Percentiles rank a stretch among this genome's conserved stretches.
phyloP scores from a whole-genome alignment of 2,329 filamentous ascomycete species.

The Didymella segeticola region DNA sequence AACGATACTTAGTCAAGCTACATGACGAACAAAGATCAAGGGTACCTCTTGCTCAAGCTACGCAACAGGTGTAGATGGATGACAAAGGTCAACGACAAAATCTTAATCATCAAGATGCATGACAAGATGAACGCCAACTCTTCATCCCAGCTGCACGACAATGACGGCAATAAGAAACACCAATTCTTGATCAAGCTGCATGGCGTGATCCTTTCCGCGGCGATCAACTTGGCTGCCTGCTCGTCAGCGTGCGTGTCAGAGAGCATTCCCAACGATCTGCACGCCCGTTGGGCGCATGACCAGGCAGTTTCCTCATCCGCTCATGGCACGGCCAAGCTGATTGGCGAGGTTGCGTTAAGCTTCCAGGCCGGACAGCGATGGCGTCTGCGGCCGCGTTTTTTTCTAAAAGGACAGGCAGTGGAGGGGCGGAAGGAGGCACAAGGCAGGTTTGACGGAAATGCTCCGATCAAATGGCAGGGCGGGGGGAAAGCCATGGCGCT shows the following conservation, averaged over 20 bases:
- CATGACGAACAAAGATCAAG: no score
- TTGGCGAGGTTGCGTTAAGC: slow-evolving; percentile 38
- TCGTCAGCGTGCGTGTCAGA: slow-evolving; percentile 13
- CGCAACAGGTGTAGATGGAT: no score
- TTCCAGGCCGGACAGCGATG: slow-evolving; percentile 33
- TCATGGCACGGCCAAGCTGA: slow-evolving; percentile 24
- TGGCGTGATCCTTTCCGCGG: slow-evolving; percentile 25
- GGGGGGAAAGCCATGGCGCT: slow-evolving; percentile 9
- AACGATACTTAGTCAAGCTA: no score
- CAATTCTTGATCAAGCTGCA: slow-evolving; percentile 13
- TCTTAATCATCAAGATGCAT: slow-evolving; percentile 5
- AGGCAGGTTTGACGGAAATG: slow-evolving; percentile 2
- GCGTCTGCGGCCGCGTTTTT: slow-evolving; percentile 25
- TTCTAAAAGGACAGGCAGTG: no score
- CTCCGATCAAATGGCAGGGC: slow-evolving; percentile 13
- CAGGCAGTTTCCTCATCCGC: slow-evolving; percentile 34
- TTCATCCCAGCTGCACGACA: no score
- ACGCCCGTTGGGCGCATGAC: slow-evolving; percentile 48
- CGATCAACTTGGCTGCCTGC: slow-evolving; percentile 22
- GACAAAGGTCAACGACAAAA: no score
- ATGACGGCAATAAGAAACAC: no score
- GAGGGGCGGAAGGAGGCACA: slow-evolving; percentile 22
- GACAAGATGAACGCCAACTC: neutral
- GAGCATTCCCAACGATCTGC: slow-evolving; percentile 37
- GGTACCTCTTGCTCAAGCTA: no score